These are phyloP conservation scores for Macaranga tanarius DNA, from an alignment of 441 rosid genomes.

Conservation along the genomic window DNA sequence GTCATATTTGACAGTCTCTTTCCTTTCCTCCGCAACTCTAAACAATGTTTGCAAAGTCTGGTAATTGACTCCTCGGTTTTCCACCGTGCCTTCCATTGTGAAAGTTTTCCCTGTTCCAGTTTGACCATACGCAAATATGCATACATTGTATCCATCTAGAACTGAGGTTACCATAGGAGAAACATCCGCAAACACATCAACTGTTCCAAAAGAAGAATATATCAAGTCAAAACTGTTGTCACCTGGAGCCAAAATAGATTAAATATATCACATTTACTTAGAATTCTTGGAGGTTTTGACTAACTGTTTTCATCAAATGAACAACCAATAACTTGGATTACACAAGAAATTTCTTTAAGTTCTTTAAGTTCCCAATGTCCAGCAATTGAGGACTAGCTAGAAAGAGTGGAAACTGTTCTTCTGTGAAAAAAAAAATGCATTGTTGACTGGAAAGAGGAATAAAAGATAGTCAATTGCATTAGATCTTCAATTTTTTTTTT, in stretches of 20 bases:
- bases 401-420: neutral
- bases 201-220: constrained; percentile 35
- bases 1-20: constrained; percentile 51
- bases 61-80: constrained; percentile 74
- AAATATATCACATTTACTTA: neutral
- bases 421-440: too few relatives aligned
- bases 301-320: neutral
- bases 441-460: too few relatives aligned
- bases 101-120: neutral
- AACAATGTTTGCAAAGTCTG: constrained; percentile 65
- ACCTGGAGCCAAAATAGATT: neutral
- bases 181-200: constrained; percentile 74
- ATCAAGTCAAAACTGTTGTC: neutral
- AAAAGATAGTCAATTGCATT: too few relatives aligned
- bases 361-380: neutral
- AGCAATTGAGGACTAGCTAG: neutral
- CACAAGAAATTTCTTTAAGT: neutral
- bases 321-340: neutral
- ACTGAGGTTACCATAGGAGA: constrained; percentile 68
- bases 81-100: constrained; percentile 57
- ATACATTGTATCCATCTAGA: constrained; percentile 76
- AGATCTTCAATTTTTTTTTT: too few relatives aligned
- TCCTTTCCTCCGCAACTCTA: constrained; percentile 57
- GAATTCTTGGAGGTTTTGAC: neutral
- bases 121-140: constrained; percentile 68